These are phyloP conservation scores for Fraxinus greggii DNA, from an alignment of 305 asterid species.

Conservation along the genomic window DNA sequence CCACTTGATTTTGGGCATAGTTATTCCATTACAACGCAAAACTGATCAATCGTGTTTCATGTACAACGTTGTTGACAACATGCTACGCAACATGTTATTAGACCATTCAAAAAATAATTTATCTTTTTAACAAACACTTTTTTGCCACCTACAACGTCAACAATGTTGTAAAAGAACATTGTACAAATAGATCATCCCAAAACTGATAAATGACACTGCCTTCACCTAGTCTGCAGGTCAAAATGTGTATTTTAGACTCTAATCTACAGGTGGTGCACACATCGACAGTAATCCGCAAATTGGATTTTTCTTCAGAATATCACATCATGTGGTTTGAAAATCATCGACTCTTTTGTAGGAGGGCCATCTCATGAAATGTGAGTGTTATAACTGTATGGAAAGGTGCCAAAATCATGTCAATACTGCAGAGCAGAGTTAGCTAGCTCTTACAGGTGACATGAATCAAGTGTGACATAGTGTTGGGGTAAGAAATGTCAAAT, in stretches of 20 bases:
- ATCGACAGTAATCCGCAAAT: neutral
- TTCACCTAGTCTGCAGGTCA: neutral
- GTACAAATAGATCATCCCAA: neutral
- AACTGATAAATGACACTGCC: neutral
- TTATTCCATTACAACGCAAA: neutral
- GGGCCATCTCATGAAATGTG: neutral
- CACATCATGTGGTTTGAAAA: neutral
- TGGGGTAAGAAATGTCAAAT: slow-evolving; percentile 22
- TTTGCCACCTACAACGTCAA: neutral
- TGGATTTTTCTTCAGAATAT: neutral
- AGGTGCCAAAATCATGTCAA: neutral
- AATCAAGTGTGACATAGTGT: slow-evolving; percentile 24
- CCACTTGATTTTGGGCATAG: neutral
- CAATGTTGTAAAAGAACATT: neutral
- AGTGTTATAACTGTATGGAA: neutral
- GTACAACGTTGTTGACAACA: neutral
- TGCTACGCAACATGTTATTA: neutral
- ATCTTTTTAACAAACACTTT: neutral
- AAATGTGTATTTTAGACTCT: neutral
- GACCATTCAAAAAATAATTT: neutral
- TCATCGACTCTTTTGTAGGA: neutral
- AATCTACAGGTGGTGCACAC: neutral
- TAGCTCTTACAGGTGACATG: slow-evolving; percentile 6
- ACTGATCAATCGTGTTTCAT: neutral
- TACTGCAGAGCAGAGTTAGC: slow-evolving; percentile 11